A percentile compares a stretch with the other conserved stretches of the same genome.
Conservation (phyloP, 495 filamentous ascomycete species). For the Corynascus novoguineensis region DNA sequence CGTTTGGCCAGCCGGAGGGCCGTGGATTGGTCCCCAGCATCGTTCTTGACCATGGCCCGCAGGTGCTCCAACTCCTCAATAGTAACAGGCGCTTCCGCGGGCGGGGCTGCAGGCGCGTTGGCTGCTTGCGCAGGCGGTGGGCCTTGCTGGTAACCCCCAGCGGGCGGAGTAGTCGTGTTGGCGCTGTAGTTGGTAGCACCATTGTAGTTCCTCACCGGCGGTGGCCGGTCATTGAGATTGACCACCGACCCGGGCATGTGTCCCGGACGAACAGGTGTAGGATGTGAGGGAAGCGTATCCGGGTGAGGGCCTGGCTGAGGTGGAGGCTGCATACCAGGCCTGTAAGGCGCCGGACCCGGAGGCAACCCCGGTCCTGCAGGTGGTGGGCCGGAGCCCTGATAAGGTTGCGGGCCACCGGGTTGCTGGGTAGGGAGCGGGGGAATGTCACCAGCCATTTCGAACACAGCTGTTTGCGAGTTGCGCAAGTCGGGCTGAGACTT, state of each 20-base stretch:
- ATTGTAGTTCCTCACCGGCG: conserved; percentile 69
- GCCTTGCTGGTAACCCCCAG: neutral
- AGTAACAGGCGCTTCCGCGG: conserved; percentile 58
- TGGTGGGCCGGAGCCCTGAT: conserved; percentile 27
- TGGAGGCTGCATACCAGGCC: conserved; percentile 22
- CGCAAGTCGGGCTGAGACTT: conserved; percentile 66
- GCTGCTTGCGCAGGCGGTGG: conserved; percentile 23
- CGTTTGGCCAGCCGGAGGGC: conserved; percentile 76
- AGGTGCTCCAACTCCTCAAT: conserved; percentile 69
- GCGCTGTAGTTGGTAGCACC: conserved; percentile 35
- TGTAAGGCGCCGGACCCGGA: conserved; percentile 30
- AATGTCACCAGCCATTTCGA: conserved; percentile 63
- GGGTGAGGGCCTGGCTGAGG: conserved; percentile 27
- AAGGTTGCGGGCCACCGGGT: conserved; percentile 19
- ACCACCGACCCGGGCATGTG: conserved; percentile 54
- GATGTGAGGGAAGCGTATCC: conserved; percentile 71
- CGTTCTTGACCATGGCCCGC: conserved; percentile 57
- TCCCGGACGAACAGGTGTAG: conserved; percentile 73
- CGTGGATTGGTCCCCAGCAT: conserved; percentile 64
- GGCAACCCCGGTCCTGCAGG: conserved; percentile 29
- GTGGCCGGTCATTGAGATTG: conserved; percentile 51
- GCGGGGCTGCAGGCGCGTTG: conserved; percentile 21
- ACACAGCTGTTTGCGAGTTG: conserved; percentile 56
- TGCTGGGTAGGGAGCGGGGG: conserved; percentile 42
- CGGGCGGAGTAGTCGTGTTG: conserved; percentile 18